Evolutionary conservation across 805 yeast genomes (phyloP), one percentile per base, ranked within the genome.

Genomic region (Wickerhamomyces chaumierensis): DNA sequence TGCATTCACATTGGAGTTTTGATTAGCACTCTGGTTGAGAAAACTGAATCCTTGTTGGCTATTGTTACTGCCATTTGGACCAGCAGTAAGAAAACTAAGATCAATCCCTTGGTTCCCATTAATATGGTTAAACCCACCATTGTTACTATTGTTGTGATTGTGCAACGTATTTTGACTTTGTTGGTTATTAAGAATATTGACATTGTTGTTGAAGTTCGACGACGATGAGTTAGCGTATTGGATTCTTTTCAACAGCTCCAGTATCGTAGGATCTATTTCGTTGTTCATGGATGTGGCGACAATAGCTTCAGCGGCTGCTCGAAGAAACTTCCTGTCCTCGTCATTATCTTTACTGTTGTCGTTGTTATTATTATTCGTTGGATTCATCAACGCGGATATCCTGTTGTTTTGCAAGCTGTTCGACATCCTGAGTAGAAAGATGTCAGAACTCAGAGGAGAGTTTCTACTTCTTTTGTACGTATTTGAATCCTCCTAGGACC

Each of bases 251-350:
- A 77, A 56, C n/a, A 77, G 60, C 48, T 73, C 80, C 44, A 70
- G 58, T 19, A 77, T 73, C 0, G 83, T 75, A 4, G 84, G 83
- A 51, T 77, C 84, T 6, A 77, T 70, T 18, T 69, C 58, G 38
- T 60, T 56, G 40, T 61, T 57, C 43, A 66, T 65, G 3, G 71
- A 66, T 0, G 75, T 69, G 19, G 75, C 74, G 12, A 70, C 75
- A 15, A 71, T 60, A 3, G 79, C 82, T 48, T 77, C 81, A 42
- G 73, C 71, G 3, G 84, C 84, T 16, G 77, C 64, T 35, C 71
- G 60, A 31, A 77, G 59, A 48, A 77, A 77, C 38, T 66, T 62
- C 33, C 69, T 61, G 49, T 77, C 83, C 49, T 73, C 81, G 31
- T 59, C 58, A 15, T 31, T 15, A 31, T 31, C 18, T 8, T 7